Evolutionary conservation across 352 stramenopile species (phyloP).

Genomic region (Phytophthora chlamydospora): DNA sequence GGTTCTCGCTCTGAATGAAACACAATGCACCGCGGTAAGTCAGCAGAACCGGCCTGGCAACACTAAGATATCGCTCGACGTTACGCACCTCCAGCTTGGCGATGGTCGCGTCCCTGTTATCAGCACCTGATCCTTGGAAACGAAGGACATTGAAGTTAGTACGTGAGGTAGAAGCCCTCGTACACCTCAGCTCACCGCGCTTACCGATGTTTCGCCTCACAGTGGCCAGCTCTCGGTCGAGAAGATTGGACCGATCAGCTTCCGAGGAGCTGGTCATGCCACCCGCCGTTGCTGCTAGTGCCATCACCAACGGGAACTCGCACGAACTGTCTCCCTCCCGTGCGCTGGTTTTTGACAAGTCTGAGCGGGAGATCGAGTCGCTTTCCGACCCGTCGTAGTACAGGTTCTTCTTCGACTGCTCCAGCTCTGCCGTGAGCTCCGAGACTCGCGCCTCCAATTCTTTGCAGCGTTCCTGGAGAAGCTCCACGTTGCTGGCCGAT

Average conservation of each 20-base stretch:
- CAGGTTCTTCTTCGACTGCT: slow-evolving; percentile 73
- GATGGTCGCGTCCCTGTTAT: slow-evolving; percentile 58
- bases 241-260: slow-evolving; percentile 60
- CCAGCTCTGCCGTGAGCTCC: slow-evolving; percentile 70
- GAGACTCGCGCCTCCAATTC: slow-evolving; percentile 70
- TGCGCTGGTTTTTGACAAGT: slow-evolving; percentile 72
- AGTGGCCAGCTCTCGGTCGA: slow-evolving; percentile 64
- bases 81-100: slow-evolving; percentile 71
- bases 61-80: not conserved
- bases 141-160: slow-evolving; percentile 13
- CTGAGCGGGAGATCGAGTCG: slow-evolving; percentile 66
- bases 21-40: not conserved
- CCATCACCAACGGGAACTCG: slow-evolving; percentile 84
- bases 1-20: slow-evolving; percentile 68
- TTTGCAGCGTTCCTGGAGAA: slow-evolving; percentile 70
- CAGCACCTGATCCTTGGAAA: slow-evolving; percentile 25
- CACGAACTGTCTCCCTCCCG: slow-evolving; percentile 75
- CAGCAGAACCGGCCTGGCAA: too few relatives aligned
- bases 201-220: slow-evolving; percentile 59
- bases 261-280: slow-evolving; percentile 77
- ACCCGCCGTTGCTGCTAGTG: slow-evolving; percentile 73
- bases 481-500: slow-evolving; percentile 46
- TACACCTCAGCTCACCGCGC: not conserved
- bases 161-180: not conserved
- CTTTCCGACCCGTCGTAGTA: slow-evolving; percentile 77